Evolutionary conservation across 768 basidiomycete species (phyloP).

Genomic region (Russula olivacea): DNA sequence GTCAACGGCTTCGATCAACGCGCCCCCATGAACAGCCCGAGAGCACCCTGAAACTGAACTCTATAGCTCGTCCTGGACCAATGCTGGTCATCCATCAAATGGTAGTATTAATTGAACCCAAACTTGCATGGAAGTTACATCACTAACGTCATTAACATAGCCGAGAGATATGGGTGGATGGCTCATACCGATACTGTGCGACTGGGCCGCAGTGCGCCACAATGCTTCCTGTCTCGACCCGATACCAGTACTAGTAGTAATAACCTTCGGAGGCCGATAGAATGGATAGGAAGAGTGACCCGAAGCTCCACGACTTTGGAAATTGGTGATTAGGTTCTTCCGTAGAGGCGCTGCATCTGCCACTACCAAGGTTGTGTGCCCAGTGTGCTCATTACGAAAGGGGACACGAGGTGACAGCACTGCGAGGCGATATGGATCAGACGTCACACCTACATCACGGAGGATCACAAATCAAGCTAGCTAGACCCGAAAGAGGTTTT

Average conservation of each 20-base stretch:
- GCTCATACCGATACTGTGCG: not conserved
- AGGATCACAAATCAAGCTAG: not conserved
- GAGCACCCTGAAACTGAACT: slow-evolving; percentile 11
- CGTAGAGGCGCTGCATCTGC: not conserved
- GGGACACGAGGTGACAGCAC: slow-evolving; percentile 12
- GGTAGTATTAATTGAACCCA: slow-evolving; percentile 11
- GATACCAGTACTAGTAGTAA: not conserved
- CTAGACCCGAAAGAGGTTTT: not conserved
- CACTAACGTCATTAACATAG: slow-evolving; percentile 7
- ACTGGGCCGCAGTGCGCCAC: not conserved
- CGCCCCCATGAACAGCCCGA: not conserved
- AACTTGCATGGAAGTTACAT: not conserved
- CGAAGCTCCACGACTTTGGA: not conserved
- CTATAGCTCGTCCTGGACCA: not conserved
- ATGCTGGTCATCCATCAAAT: slow-evolving; percentile 4
- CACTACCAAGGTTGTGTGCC: not conserved
- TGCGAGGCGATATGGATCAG: not conserved
- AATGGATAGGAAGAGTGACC: not conserved
- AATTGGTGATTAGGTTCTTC: slow-evolving; percentile 12
- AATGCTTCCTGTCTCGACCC: not conserved
- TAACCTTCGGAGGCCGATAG: not conserved
- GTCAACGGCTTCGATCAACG: slow-evolving; percentile 13
- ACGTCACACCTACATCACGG: slow-evolving; percentile 5
- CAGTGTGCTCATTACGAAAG: slow-evolving; percentile 12
- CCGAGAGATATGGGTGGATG: not conserved